phyloP scores from a whole-genome alignment of 768 basidiomycete genomes.

The Boletales sp. region DNA sequence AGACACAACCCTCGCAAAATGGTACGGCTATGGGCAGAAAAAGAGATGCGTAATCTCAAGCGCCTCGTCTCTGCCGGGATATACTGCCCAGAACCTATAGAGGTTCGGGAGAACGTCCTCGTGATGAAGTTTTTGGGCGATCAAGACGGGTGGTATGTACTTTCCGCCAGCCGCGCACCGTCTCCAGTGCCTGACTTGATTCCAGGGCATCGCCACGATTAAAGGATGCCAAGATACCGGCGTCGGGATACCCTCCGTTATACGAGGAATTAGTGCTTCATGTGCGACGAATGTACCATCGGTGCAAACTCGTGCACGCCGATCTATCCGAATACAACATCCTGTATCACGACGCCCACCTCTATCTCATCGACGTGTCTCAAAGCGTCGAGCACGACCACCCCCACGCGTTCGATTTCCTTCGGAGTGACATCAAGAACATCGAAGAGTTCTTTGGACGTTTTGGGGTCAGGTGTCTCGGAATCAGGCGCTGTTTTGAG shows the following conservation, averaged over 20 bases:
- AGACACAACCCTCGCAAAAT: slow-evolving; percentile 95
- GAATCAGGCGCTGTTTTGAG: slow-evolving; percentile 80
- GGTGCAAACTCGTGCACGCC: slow-evolving; percentile 93
- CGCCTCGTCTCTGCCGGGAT: slow-evolving; percentile 82
- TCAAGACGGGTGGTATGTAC: slow-evolving; percentile 70
- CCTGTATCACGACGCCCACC: slow-evolving; percentile 75
- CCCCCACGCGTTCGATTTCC: slow-evolving; percentile 92
- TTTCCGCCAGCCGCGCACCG: slow-evolving; percentile 3
- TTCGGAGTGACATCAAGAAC: slow-evolving; percentile 88
- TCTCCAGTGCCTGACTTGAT: not conserved
- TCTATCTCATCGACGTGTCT: slow-evolving; percentile 96
- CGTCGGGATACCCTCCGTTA: slow-evolving; percentile 49
- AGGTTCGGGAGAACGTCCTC: slow-evolving; percentile 94
- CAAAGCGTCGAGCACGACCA: slow-evolving; percentile 99
- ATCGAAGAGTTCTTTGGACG: slow-evolving; percentile 88
- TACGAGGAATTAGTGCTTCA: slow-evolving; percentile 80
- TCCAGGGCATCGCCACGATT: slow-evolving; percentile 86
- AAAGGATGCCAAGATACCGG: slow-evolving; percentile 75
- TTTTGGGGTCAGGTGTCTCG: slow-evolving; percentile 71
- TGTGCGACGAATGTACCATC: slow-evolving; percentile 81
- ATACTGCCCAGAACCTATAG: slow-evolving; percentile 81
- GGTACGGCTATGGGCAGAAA: slow-evolving; percentile 98
- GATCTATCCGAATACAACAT: slow-evolving; percentile 99
- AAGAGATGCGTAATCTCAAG: slow-evolving; percentile 95
- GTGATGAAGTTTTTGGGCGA: slow-evolving; percentile 93